phyloP scores from a whole-genome alignment of 768 basidiomycete genomes.

The Tricholoma sp. region DNA sequence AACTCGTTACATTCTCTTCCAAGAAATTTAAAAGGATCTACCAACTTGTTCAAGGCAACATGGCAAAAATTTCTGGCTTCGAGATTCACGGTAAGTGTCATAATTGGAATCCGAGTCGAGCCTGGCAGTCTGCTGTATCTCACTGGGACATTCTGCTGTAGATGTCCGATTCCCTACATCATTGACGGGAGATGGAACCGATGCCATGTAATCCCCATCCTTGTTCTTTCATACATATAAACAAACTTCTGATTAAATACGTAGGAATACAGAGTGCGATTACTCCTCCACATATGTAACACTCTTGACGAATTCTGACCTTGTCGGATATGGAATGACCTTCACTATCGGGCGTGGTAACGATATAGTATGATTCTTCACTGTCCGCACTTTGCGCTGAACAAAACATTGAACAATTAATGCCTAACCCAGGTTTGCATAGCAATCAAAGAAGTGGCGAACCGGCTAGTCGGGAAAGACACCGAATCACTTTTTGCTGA shows the following conservation, averaged over 20 bases:
- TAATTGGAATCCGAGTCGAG: too few relatives aligned
- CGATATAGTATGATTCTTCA: constrained; percentile 61
- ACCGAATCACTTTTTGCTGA: constrained; percentile 77
- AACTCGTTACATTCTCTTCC: too few relatives aligned
- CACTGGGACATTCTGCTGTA: constrained; percentile 20
- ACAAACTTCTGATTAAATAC: not conserved
- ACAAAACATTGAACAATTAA: not conserved
- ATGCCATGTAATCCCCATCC: constrained; percentile 69
- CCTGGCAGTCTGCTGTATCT: not conserved
- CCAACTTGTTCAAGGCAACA: constrained; percentile 8
- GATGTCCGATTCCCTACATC: constrained; percentile 94
- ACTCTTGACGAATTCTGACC: constrained; percentile 66
- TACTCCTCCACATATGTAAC: constrained; percentile 92
- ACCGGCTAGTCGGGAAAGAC: constrained; percentile 77
- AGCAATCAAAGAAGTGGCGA: constrained; percentile 75
- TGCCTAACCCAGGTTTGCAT: constrained; percentile 56
- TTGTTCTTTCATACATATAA: not conserved
- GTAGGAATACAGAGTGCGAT: constrained; percentile 94
- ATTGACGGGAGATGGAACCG: constrained; percentile 85
- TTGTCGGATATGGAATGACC: constrained; percentile 90
- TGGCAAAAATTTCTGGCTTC: constrained; percentile 48
- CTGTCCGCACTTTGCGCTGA: not conserved
- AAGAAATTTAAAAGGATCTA: too few relatives aligned
- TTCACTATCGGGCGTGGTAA: constrained; percentile 95
- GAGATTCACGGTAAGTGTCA: constrained; percentile 48